phyloP scores from a whole-genome alignment of 2,329 filamentous ascomycete species.

The Geosmithia putterillii region DNA sequence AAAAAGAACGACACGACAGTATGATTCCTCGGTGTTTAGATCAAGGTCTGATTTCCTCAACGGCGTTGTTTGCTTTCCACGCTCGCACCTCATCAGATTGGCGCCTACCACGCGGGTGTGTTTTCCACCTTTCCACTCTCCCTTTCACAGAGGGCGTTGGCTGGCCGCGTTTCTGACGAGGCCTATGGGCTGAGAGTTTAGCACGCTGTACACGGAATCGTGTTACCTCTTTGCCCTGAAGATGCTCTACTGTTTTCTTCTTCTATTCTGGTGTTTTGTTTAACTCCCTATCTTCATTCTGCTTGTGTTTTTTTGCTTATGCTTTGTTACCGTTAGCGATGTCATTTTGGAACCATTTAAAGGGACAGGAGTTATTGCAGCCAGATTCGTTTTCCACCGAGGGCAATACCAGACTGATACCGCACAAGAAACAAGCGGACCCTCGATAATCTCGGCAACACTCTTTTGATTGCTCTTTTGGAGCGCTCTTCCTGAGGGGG shows the following conservation, averaged over 20 bases:
- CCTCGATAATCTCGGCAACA: background rate
- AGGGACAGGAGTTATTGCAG: background rate
- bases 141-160: conserved; percentile 35
- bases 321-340: background rate
- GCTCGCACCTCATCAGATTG: conserved; percentile 38
- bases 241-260: conserved; percentile 6
- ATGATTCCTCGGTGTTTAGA: background rate
- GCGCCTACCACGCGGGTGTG: conserved; percentile 29
- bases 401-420: background rate
- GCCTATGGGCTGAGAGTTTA: conserved; percentile 25
- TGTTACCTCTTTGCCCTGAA: conserved; percentile 6
- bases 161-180: conserved; percentile 29
- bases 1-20: conserved; percentile 8
- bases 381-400: background rate
- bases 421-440: background rate
- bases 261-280: conserved; percentile 2
- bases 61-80: conserved; percentile 22
- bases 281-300: conserved; percentile 1
- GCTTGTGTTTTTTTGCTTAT: background rate
- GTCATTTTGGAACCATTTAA: background rate
- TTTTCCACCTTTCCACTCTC: conserved; percentile 20
- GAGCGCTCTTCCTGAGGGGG: background rate
- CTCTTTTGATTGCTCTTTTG: background rate
- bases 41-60: conserved; percentile 6
- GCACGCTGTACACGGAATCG: conserved; percentile 12